Evolutionary conservation across 2,329 filamentous ascomycete genomes (phyloP).

Genomic region (Aspergillus texensis): DNA sequence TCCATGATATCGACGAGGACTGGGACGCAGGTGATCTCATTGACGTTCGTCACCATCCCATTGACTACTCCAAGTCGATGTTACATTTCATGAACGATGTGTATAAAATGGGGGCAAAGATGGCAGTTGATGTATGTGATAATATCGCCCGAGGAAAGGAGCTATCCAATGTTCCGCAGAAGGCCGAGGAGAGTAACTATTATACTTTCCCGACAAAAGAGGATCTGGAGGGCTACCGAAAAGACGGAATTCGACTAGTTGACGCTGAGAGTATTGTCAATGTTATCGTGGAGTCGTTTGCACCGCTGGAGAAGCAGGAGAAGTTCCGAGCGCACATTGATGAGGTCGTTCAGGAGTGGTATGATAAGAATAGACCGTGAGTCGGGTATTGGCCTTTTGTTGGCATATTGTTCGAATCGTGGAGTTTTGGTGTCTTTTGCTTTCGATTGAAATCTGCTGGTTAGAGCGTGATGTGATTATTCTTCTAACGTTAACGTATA

Average conservation of each 20-base stretch:
- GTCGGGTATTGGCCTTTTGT: not conserved
- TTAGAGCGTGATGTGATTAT: not conserved
- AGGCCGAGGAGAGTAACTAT: not conserved
- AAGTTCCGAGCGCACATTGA: not conserved
- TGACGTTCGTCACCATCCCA: not conserved
- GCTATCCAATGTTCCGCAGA: not conserved
- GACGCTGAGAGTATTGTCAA: not conserved
- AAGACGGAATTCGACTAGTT: not conserved
- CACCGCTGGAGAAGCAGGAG: not conserved
- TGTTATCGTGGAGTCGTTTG: constrained; percentile 12
- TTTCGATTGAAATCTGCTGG: not conserved
- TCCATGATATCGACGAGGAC: not conserved
- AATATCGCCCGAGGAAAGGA: constrained; percentile 5
- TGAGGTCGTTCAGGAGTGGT: constrained; percentile 5
- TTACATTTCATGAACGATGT: not conserved
- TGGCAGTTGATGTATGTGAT: not conserved
- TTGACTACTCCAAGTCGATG: not conserved
- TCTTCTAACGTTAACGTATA: not conserved
- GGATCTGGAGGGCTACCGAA: not conserved
- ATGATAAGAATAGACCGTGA: not conserved
- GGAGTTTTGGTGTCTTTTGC: not conserved
- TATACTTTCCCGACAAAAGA: not conserved
- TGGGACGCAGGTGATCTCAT: not conserved
- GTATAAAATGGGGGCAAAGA: not conserved
- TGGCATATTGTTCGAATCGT: not conserved